These are phyloP conservation scores for Sporisorium scitamineum DNA, from an alignment of 1,284 basidiomycete genomes.

Conservation along the genomic window DNA sequence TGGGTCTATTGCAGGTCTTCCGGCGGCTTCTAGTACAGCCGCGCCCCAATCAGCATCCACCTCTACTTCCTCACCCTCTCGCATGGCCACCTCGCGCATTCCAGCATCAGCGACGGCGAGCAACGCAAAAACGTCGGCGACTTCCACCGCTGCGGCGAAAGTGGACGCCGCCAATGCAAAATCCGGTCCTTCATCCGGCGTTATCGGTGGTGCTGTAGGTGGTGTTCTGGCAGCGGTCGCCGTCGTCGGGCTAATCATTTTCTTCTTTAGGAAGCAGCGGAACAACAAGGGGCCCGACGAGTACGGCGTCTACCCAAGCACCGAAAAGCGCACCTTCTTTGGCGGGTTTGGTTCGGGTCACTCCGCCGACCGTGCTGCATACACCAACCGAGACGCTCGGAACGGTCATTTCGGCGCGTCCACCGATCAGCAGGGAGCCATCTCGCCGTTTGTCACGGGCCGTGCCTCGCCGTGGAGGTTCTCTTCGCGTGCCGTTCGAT, in stretches of 20 bases:
- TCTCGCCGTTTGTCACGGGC: slow-evolving; percentile 41
- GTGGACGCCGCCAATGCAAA: slow-evolving; percentile 6
- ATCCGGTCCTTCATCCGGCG: slow-evolving; percentile 14
- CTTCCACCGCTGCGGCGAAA: slow-evolving; percentile 12
- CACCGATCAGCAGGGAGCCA: slow-evolving; percentile 35
- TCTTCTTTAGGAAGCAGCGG: slow-evolving; percentile 14
- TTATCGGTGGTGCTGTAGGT: slow-evolving; percentile 33
- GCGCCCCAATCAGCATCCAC: slow-evolving; percentile 9
- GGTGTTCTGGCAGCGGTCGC: slow-evolving; percentile 29
- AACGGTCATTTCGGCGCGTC: slow-evolving; percentile 23
- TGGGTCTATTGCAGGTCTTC: slow-evolving; percentile 29
- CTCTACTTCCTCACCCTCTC: slow-evolving; percentile 11
- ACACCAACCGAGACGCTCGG: slow-evolving; percentile 1
- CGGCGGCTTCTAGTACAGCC: slow-evolving; percentile 29
- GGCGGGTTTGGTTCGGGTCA: slow-evolving; percentile 24
- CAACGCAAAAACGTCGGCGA: slow-evolving; percentile 12
- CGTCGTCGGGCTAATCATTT: slow-evolving; percentile 16
- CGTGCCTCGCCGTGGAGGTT: slow-evolving; percentile 30
- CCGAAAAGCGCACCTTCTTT: slow-evolving; percentile 37
- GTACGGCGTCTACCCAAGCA: slow-evolving; percentile 33
- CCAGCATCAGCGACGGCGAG: slow-evolving; percentile 1
- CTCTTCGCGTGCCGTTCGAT: slow-evolving; percentile 15
- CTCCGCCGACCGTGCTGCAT: slow-evolving; percentile 13
- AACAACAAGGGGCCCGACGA: slow-evolving; percentile 32
- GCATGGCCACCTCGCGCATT: slow-evolving; percentile 26